These are phyloP conservation scores for Dillenia turbinata DNA, from an alignment of 164 flowering plant genomes.

Conservation along the genomic window DNA sequence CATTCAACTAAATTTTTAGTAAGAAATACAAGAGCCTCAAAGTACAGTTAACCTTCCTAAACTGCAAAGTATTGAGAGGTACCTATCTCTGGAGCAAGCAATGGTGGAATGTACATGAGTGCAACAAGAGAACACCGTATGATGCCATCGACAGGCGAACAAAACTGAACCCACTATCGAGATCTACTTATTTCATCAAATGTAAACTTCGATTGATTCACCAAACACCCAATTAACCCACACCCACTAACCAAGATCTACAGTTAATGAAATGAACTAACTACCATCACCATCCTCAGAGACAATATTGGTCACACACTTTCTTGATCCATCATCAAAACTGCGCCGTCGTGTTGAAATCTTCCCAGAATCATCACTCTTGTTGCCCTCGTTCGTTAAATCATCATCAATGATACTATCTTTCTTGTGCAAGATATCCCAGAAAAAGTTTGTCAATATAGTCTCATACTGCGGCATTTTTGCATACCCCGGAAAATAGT, in stretches of 20 bases:
- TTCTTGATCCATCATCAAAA: constrained; percentile 25
- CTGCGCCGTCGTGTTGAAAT: background rate
- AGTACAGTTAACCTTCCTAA: constrained; percentile 15
- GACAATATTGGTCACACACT: constrained; percentile 22
- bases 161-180: constrained; percentile 10
- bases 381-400: constrained; percentile 8
- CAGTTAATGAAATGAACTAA: background rate
- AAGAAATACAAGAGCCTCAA: constrained; percentile 20
- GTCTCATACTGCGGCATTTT: constrained; percentile 78
- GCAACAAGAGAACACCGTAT: constrained; percentile 18
- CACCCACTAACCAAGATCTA: too few relatives aligned
- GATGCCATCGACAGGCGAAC: constrained; percentile 16
- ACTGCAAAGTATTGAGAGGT: constrained; percentile 23
- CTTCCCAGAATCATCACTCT: background rate
- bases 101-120: constrained; percentile 26
- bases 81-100: constrained; percentile 30
- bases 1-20: constrained; percentile 11
- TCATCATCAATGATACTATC: background rate
- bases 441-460: constrained; percentile 69
- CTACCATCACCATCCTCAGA: constrained; percentile 27
- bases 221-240: background rate
- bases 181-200: constrained; percentile 18
- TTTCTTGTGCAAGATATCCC: constrained; percentile 32
- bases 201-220: background rate
- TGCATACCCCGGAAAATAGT: constrained; percentile 84